Conservation (phyloP, 495 filamentous ascomycete genomes). For the Cercophora newfieldiana region DNA sequence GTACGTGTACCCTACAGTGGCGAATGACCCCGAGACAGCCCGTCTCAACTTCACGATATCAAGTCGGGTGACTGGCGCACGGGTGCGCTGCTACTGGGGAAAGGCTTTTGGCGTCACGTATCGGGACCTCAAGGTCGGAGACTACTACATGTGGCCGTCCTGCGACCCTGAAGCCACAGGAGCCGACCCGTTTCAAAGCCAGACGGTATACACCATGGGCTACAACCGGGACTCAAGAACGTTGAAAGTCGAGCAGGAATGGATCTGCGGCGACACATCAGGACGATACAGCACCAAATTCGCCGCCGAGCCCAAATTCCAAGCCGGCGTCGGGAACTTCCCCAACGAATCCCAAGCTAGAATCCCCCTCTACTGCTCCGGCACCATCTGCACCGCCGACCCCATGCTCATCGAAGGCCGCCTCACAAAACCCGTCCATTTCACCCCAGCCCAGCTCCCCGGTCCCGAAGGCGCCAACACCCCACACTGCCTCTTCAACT, state of each 20-base stretch:
- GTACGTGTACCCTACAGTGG: no score
- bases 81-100: background rate
- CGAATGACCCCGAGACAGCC: background rate
- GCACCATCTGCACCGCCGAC: constrained; percentile 1
- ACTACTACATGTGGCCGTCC: background rate
- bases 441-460: background rate
- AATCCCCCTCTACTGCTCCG: constrained; percentile 6
- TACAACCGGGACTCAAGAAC: background rate
- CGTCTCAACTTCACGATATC: background rate
- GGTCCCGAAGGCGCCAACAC: background rate
- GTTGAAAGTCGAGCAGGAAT: background rate
- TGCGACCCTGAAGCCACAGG: no score
- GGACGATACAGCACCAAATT: background rate
- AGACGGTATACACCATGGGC: background rate
- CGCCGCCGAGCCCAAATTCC: no score
- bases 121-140: background rate
- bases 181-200: no score
- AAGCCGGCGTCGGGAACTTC: no score
- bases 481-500: constrained; percentile 1
- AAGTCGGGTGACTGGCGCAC: background rate
- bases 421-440: background rate
- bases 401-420: background rate
- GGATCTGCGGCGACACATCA: constrained; percentile 9
- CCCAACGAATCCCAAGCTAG: no score
- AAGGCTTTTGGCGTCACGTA: background rate